Evolutionary conservation across 805 yeast species (phyloP), one percentile per base, ranked within the genome.

Genomic region (Candida rishiriensis): DNA sequence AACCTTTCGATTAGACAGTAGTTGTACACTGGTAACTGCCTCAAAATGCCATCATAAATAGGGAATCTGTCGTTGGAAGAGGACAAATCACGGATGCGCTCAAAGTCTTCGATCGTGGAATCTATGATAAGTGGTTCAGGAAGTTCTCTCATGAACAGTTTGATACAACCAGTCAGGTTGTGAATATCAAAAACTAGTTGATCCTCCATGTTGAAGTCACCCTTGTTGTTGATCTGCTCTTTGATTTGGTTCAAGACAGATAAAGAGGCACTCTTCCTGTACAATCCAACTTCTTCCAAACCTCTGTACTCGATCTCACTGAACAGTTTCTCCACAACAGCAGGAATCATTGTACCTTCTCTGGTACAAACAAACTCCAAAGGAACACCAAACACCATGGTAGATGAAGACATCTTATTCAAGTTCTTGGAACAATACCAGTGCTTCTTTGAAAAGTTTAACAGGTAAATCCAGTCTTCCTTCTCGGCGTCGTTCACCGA

Each of bases 121-220:
- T 77, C 81, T 0, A 91, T 79, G 37, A 90, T 74, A 31, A 88
- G 65, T 3, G 95, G 86, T 55, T 88, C 95, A 0, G 97, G 96
- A 31, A 90, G 68, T 53, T 88, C 97, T 55, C 97, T 75, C 53
- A 90, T 67, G 57, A 78, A 90, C 50, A 85, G 74, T 60, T 90
- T 90, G 55, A 90, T 83, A 54, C 95, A 82, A 29, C 96, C 93
- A 1, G 96, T 89, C 38, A 88, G 77, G 2, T 95, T 85, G 61
- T 90, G 91, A 36, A 86, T 78, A 61, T 87, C 96, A 57, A 81
- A 81, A 10, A 66, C 62, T 9, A 66, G 49, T 15, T 66, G 63
- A 41, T 64, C 59, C 41, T 66, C 70, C 63, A 75, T 70, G 52
- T 73, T 69, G 46, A 76, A 63, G 38, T 66, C 67, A 3, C 83